Base-by-base conservation (phyloP, 129 eudicot genomes). In the Artemisia annua region DNA sequence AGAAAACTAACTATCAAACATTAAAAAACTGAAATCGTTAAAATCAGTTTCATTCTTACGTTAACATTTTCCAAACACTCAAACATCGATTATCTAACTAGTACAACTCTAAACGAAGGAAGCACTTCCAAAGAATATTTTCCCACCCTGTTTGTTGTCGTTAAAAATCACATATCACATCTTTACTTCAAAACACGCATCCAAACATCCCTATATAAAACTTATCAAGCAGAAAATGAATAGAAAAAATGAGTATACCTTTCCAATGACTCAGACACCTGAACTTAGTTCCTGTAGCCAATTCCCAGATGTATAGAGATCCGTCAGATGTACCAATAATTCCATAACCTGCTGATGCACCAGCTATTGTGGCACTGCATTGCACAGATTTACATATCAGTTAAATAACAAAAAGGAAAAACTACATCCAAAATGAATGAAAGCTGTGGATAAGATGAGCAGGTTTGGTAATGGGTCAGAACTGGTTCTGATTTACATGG, bases 271-370 rank as follows among this genome's bases (percentile, higher is more conserved):
- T 89, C 67, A 94, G 69, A 74, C 63, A 80, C 16, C 79, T 84
- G 16, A 90, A 72, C 78, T 74, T 88, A 35, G 54, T 66, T 58
- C 99, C 97, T 17, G 96, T 83, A 17, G 96, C 70, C 79, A 94
- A 61, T 48, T 94, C 99, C 97, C 97, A 94, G 69, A 88, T 73
- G 81, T 84, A 85, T 15, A 88, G 82, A 51, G 55, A 85, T 39
- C 93, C 96, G 17, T 88, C 89, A 53, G 71, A 32, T 64, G 87
- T 90, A 65, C 89, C 91, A 32, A 94, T 79, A 51, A 90, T 83
- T 67, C 97, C 99, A 78, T 83, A 85, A 67, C 91, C 93, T 78
- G 82, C 83, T 71, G 95, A 73, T 62, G 84, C 76, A 79, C 93
- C 96, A 53, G 81, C 83, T 59, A 82, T 77, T 18, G 86, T 75